Conservation (phyloP, 441 rosid genomes). For the Eruca vesicaria region DNA sequence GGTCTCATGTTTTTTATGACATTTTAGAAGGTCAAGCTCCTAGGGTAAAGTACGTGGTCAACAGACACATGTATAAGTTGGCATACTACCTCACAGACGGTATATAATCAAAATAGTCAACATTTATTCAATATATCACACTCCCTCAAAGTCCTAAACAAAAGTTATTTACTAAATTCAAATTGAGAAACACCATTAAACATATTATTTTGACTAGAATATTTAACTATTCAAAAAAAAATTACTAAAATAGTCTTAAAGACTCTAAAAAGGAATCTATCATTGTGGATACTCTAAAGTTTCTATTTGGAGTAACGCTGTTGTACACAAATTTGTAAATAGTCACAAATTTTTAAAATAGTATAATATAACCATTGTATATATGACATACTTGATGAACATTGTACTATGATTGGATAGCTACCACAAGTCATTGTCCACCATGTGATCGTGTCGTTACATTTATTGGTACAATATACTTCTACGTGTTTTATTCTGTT, state of each 20-base stretch:
- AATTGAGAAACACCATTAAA: too few relatives aligned
- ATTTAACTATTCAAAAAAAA: too few relatives aligned
- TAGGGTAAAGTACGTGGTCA: background rate
- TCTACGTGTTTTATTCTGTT: slow-evolving; percentile 27
- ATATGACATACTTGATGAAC: slow-evolving; percentile 17
- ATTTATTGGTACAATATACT: slow-evolving; percentile 23
- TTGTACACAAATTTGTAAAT: background rate
- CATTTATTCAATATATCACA: background rate
- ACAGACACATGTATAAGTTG: background rate
- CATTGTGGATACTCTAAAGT: too few relatives aligned
- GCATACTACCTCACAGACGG: too few relatives aligned
- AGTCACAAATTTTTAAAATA: background rate
- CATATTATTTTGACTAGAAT: too few relatives aligned
- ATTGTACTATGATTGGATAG: slow-evolving; percentile 31
- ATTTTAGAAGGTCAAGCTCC: background rate
- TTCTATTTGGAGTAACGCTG: too few relatives aligned
- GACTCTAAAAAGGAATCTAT: too few relatives aligned
- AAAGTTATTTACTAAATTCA: background rate
- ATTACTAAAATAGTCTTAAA: too few relatives aligned
- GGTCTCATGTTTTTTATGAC: background rate
- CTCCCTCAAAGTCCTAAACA: background rate
- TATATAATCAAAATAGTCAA: background rate
- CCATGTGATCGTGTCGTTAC: slow-evolving; percentile 31
- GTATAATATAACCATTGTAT: slow-evolving; percentile 4
- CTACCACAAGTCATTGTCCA: slow-evolving; percentile 27